These are phyloP conservation scores for Trichophyton simii DNA, from an alignment of 2,329 filamentous ascomycete genomes.

Conservation along the genomic window DNA sequence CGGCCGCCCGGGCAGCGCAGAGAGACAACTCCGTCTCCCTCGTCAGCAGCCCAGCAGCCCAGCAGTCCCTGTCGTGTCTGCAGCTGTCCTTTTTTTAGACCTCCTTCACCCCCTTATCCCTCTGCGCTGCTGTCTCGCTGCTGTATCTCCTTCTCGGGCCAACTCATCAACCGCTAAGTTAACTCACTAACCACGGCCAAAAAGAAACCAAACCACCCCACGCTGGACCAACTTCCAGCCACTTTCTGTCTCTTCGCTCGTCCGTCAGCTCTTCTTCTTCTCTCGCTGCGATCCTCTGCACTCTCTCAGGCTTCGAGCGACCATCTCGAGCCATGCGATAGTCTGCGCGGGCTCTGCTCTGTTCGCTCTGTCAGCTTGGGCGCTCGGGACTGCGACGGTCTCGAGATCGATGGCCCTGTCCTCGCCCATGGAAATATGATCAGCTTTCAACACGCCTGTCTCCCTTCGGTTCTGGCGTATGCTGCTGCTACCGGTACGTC, in stretches of 20 bases:
- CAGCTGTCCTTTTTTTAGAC: not conserved
- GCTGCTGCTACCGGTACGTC: slow-evolving; percentile 23
- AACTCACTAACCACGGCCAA: not conserved
- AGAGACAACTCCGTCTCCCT: not conserved
- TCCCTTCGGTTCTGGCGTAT: slow-evolving; percentile 24
- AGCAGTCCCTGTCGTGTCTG: not conserved
- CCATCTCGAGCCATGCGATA: slow-evolving; percentile 30
- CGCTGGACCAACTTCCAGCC: slow-evolving; percentile 2
- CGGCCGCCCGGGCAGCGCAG: not conserved
- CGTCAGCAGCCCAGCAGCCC: not conserved
- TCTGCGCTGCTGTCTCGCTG: not conserved
- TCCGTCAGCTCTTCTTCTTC: not conserved
- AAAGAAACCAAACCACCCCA: not conserved
- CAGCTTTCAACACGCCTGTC: slow-evolving; percentile 28
- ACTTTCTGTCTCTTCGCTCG: not conserved
- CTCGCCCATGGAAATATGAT: slow-evolving; percentile 31
- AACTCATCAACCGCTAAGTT: slow-evolving; percentile 1
- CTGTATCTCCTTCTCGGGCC: not conserved
- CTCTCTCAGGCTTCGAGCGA: not conserved
- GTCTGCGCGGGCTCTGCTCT: slow-evolving; percentile 13
- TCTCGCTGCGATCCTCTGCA: not conserved
- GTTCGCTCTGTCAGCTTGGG: slow-evolving; percentile 24
- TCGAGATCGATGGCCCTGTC: slow-evolving; percentile 22
- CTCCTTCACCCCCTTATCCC: too few relatives aligned
- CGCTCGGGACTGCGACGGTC: slow-evolving; percentile 20